A percentile compares a stretch with the other conserved stretches of the same genome.
Evolutionary conservation across 768 basidiomycete species (phyloP).

Genomic region (Lactarius hengduanensis): DNA sequence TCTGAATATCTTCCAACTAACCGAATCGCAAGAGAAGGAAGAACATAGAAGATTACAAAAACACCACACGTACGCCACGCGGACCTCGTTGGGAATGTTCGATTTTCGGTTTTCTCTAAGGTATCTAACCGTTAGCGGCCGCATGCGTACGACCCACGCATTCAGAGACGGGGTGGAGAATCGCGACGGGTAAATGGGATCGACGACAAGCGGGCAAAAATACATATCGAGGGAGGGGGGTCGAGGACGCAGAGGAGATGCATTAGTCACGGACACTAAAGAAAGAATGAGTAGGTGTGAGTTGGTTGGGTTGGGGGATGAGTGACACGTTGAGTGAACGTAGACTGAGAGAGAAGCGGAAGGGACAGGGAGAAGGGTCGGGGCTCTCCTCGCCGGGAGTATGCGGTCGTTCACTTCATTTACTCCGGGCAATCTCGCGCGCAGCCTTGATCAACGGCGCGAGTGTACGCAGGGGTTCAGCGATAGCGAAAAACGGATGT

Average conservation of each 20-base stretch:
- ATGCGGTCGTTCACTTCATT: constrained; percentile 21
- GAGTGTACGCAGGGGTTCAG: constrained; percentile 83
- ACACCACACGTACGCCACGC: constrained; percentile 17
- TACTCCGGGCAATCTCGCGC: constrained; percentile 67
- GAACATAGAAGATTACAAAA: constrained; percentile 10
- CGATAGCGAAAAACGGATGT: constrained; percentile 87
- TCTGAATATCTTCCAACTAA: constrained; percentile 10
- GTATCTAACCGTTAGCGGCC: constrained; percentile 23
- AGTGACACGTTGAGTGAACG: constrained; percentile 15
- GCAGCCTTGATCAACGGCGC: constrained; percentile 92
- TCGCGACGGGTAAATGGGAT: constrained; percentile 3
- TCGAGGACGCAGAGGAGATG: constrained; percentile 8
- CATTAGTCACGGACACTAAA: constrained; percentile 18
- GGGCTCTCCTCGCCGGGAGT: neutral
- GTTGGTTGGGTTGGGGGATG: constrained; percentile 22
- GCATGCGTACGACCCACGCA: constrained; percentile 5
- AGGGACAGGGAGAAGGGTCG: neutral
- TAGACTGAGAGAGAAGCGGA: constrained; percentile 14
- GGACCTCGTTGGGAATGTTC: constrained; percentile 12
- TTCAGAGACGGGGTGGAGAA: constrained; percentile 6
- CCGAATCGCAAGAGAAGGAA: constrained; percentile 14
- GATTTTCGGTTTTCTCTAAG: constrained; percentile 22
- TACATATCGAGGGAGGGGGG: constrained; percentile 13
- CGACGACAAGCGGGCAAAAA: constrained; percentile 12
- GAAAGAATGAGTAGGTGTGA: constrained; percentile 15